phyloP scores from a whole-genome alignment of 208 protist species.

The Trypanosoma scelopori region DNA sequence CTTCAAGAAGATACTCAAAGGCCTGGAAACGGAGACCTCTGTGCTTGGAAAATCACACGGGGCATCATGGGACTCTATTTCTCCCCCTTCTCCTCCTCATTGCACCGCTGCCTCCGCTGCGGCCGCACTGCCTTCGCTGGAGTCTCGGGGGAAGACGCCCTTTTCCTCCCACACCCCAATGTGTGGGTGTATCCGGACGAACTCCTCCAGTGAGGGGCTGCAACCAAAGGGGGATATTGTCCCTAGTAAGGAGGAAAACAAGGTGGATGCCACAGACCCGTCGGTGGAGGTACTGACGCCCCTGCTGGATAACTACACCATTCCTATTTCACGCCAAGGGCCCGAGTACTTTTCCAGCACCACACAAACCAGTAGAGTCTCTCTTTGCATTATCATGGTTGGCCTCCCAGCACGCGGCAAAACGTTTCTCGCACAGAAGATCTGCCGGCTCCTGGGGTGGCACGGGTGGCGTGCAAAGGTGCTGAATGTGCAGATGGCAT shows the following conservation, averaged over 20 bases:
- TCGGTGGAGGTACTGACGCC: conserved; percentile 10
- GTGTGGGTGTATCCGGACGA: too few species aligned
- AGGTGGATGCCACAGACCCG: not conserved
- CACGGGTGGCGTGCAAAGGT: conserved; percentile 69
- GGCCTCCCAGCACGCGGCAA: conserved; percentile 90
- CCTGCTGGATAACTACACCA: conserved; percentile 43
- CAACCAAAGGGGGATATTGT: too few species aligned
- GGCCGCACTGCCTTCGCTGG: not conserved
- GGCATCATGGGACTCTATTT: too few species aligned
- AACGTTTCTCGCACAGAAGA: conserved; percentile 90
- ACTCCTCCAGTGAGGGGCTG: too few species aligned
- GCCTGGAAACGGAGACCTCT: not conserved
- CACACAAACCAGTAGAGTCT: conserved; percentile 42
- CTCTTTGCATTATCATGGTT: conserved; percentile 86
- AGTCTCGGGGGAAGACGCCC: too few species aligned
- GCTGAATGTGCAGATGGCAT: conserved; percentile 76
- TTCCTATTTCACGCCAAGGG: conserved; percentile 66
- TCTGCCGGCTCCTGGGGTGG: conserved; percentile 85
- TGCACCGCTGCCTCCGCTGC: not conserved
- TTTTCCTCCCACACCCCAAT: too few species aligned
- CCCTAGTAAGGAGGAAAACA: too few species aligned
- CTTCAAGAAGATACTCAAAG: conserved; percentile 4
- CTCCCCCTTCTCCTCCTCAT: not conserved
- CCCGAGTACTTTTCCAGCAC: conserved; percentile 65
- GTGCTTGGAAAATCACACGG: not conserved